Evolutionary conservation across 129 eudicot species (phyloP).

Genomic region (Flaveria ramosissima): DNA sequence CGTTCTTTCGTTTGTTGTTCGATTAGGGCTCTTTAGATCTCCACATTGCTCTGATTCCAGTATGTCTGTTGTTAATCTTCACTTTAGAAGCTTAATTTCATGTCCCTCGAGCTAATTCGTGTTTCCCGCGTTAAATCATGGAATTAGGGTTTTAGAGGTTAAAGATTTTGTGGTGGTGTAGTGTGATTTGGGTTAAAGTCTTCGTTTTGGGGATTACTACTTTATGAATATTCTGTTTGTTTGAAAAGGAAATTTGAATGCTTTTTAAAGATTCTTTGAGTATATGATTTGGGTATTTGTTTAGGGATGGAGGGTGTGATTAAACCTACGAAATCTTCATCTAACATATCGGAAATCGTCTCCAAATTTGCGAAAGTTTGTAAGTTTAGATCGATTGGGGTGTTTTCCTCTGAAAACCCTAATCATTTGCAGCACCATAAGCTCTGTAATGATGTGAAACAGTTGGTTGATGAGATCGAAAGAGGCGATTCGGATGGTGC

Average conservation of each 20-base stretch:
- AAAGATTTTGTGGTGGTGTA: neutral
- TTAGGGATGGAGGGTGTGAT: conserved; percentile 46
- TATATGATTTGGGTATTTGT: conserved; percentile 8
- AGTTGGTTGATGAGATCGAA: conserved; percentile 34
- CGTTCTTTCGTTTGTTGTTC: neutral
- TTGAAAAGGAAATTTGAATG: conserved; percentile 18
- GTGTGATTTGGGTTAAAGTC: conserved; percentile 5
- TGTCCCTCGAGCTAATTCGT: conserved; percentile 5
- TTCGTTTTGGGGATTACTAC: conserved; percentile 14
- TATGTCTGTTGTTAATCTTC: neutral
- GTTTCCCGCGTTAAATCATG: conserved; percentile 24
- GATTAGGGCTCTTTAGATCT: conserved; percentile 1
- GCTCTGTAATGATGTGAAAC: conserved; percentile 14
- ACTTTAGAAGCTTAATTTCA: conserved; percentile 8
- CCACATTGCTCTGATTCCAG: conserved; percentile 10
- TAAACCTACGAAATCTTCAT: conserved; percentile 43
- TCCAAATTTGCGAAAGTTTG: conserved; percentile 56
- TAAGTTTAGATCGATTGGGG: conserved; percentile 68
- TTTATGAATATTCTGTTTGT: conserved; percentile 29
- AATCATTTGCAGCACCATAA: conserved; percentile 26
- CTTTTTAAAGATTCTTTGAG: conserved; percentile 3
- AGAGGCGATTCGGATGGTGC: conserved; percentile 28
- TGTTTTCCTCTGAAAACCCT: conserved; percentile 51
- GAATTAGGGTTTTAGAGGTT: conserved; percentile 12
- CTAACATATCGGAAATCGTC: conserved; percentile 55